phyloP scores from a whole-genome alignment of 805 yeast genomes.

The Candida sanyiensis region DNA sequence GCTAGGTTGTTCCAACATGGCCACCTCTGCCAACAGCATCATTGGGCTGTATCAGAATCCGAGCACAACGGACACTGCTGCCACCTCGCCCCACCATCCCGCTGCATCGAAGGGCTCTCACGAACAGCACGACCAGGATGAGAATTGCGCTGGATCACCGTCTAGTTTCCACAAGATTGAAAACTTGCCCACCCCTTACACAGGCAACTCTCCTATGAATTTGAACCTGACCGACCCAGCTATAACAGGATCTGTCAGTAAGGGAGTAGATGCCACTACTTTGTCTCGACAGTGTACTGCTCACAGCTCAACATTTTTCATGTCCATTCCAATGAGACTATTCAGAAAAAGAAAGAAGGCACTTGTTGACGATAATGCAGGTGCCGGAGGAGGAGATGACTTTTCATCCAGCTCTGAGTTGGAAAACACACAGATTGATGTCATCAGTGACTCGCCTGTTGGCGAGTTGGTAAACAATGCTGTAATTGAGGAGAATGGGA shows the following conservation, averaged over 20 bases:
- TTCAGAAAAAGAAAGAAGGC: constrained; percentile 3
- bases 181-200: constrained; percentile 13
- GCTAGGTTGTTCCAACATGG: constrained; percentile 4
- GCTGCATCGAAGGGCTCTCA: neutral
- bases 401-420: constrained; percentile 8
- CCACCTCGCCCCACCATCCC: constrained; percentile 2
- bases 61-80: constrained; percentile 9
- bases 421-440: constrained; percentile 8
- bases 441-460: constrained; percentile 12
- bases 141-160: too few relatives aligned
- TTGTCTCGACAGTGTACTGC: neutral
- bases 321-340: constrained; percentile 9
- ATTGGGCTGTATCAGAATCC: constrained; percentile 13
- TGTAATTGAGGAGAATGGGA: constrained; percentile 5
- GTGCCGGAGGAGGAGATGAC: too few relatives aligned
- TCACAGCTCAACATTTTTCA: constrained; percentile 7
- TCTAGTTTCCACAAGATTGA: constrained; percentile 9
- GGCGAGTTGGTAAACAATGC: constrained; percentile 4
- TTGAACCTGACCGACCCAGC: too few relatives aligned
- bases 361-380: neutral
- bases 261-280: neutral
- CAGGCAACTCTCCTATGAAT: constrained; percentile 2
- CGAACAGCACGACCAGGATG: too few relatives aligned
- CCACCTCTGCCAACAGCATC: constrained; percentile 14
- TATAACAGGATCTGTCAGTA: neutral